Percentiles rank a stretch among this genome's conserved stretches.
Conservation (phyloP, 192 early-diverging fungal species). For the Backusella tuberculispora region DNA sequence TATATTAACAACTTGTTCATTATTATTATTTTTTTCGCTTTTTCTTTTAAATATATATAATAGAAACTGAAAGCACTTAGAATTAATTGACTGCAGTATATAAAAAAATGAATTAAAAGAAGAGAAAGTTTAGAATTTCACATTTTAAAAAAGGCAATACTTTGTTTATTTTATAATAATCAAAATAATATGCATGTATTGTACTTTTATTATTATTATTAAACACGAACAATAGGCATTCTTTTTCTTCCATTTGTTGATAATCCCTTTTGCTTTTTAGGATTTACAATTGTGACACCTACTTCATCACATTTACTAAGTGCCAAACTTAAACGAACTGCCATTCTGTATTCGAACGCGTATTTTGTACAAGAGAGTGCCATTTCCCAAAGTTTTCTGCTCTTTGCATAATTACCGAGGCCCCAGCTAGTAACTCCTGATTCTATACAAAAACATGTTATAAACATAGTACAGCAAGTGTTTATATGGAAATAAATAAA, state of each 20-base stretch:
- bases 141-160: not conserved
- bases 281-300: constrained; percentile 21
- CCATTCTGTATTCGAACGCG: constrained; percentile 54
- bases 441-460: constrained; percentile 32
- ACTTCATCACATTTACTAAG: constrained; percentile 41
- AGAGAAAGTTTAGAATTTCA: constrained; percentile 4
- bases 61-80: not conserved
- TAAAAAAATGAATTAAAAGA: not conserved
- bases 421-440: constrained; percentile 55
- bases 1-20: too few relatives aligned
- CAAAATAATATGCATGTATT: not conserved
- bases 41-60: not conserved
- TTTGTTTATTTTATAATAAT: not conserved
- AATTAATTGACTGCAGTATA: not conserved
- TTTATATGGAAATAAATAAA: not conserved
- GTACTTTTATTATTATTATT: not conserved
- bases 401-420: constrained; percentile 40
- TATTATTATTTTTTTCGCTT: too few relatives aligned
- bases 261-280: constrained; percentile 23
- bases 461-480: not conserved
- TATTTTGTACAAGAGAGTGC: constrained; percentile 51
- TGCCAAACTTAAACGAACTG: constrained; percentile 34
- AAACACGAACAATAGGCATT: constrained; percentile 19
- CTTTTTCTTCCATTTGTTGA: constrained; percentile 36
- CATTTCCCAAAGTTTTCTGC: constrained; percentile 49